Evolutionary conservation across 2,329 filamentous ascomycete species (phyloP).

Genomic region (Juglanconis oblonga): DNA sequence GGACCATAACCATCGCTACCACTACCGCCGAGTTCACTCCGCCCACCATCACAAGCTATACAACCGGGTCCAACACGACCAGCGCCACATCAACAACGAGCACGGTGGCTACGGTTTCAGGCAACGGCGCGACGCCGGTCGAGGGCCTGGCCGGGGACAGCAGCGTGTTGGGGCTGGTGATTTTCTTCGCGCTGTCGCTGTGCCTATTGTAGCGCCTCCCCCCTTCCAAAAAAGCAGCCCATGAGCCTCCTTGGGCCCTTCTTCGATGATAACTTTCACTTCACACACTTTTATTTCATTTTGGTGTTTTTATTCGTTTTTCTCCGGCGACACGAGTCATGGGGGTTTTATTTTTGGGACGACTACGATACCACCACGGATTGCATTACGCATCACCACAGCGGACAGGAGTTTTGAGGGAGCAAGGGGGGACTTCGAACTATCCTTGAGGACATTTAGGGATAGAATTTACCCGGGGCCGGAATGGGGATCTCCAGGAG

Average conservation of each 20-base stretch:
- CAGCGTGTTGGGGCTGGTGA: slow-evolving; percentile 19
- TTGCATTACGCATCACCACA: slow-evolving; percentile 3
- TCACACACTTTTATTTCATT: not conserved
- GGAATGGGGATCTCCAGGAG: not conserved
- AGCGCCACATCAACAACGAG: not conserved
- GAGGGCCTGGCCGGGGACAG: slow-evolving; percentile 15
- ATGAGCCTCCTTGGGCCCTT: not conserved
- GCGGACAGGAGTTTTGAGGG: not conserved
- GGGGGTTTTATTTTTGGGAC: not conserved
- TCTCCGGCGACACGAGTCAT: not conserved
- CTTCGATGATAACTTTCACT: not conserved
- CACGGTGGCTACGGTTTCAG: not conserved
- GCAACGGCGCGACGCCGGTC: not conserved
- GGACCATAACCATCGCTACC: too few species aligned
- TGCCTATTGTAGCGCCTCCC: slow-evolving; percentile 8
- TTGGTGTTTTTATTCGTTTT: not conserved
- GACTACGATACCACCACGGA: slow-evolving; percentile 7
- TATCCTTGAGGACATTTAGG: slow-evolving; percentile 1
- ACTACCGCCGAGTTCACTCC: not conserved
- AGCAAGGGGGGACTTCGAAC: not conserved
- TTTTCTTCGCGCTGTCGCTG: slow-evolving; percentile 18
- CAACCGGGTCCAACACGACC: not conserved
- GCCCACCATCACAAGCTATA: not conserved
- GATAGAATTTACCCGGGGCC: not conserved
- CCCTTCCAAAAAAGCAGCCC: not conserved